phyloP scores from a whole-genome alignment of 2,329 filamentous ascomycete species.

The Neopestalotiopsis rosae region DNA sequence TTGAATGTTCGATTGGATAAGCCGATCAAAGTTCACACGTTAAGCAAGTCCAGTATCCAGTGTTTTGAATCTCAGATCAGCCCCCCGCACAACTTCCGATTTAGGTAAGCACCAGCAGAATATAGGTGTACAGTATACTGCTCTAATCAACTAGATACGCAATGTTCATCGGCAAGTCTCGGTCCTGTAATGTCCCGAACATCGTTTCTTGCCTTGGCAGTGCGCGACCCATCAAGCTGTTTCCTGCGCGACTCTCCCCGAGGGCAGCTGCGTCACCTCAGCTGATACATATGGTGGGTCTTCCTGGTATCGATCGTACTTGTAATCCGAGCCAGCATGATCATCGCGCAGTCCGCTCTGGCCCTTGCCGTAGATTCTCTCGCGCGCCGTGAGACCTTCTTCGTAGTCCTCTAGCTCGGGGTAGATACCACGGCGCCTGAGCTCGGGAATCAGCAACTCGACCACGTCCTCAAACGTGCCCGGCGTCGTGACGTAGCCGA shows the following conservation, averaged over 20 bases:
- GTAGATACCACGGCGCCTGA: slow-evolving; percentile 34
- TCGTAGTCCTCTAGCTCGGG: slow-evolving; percentile 36
- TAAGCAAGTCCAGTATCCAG: not conserved
- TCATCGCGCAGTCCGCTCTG: slow-evolving; percentile 62
- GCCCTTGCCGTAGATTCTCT: slow-evolving; percentile 67
- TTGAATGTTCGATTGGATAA: not conserved
- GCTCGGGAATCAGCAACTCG: slow-evolving; percentile 33
- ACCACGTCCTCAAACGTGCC: slow-evolving; percentile 35
- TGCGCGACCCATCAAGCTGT: not conserved
- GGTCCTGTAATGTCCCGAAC: not conserved
- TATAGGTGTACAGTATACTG: not conserved
- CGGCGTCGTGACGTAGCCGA: slow-evolving; percentile 34
- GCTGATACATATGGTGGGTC: slow-evolving; percentile 41
- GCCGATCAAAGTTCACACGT: not conserved
- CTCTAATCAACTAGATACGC: not conserved
- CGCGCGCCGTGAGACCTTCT: slow-evolving; percentile 54
- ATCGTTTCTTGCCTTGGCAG: not conserved
- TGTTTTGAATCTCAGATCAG: not conserved
- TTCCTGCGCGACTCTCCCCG: not conserved
- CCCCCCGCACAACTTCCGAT: not conserved
- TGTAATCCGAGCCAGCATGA: slow-evolving; percentile 64
- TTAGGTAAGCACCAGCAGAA: not conserved
- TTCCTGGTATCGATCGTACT: slow-evolving; percentile 66
- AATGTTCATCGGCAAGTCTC: not conserved
- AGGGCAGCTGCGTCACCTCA: not conserved